Percentiles rank a stretch among this genome's conserved stretches.
These are phyloP conservation scores for Eragrostis nindensis DNA, from an alignment of 176 grass and related monocot species.

Conservation along the genomic window DNA sequence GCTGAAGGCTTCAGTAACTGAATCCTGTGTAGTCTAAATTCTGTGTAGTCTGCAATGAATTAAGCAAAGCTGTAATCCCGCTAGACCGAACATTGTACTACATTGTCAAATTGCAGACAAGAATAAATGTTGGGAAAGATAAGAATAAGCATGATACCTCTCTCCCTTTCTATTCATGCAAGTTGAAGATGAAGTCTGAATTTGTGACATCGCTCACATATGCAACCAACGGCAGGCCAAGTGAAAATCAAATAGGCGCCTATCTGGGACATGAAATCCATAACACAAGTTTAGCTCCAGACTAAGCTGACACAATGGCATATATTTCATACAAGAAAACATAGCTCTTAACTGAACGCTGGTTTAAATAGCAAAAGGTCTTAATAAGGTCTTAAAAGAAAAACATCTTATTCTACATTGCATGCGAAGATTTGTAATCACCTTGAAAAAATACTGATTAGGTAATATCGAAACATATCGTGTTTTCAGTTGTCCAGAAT, in stretches of 20 bases:
- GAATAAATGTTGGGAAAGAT: constrained; percentile 1
- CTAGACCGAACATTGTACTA: neutral
- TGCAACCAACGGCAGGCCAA: neutral
- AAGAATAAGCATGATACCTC: neutral
- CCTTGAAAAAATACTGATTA: constrained; percentile 39
- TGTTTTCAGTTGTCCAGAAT: constrained; percentile 25
- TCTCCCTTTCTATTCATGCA: neutral
- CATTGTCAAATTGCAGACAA: constrained; percentile 22
- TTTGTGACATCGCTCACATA: neutral
- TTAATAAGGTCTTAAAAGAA: constrained; percentile 10
- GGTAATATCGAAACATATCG: constrained; percentile 31
- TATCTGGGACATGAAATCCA: neutral
- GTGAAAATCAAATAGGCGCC: neutral
- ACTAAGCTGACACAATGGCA: neutral
- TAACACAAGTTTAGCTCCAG: constrained; percentile 12
- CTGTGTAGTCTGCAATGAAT: constrained; percentile 39
- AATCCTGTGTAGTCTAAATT: no score
- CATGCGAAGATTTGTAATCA: constrained; percentile 5
- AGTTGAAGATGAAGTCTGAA: neutral
- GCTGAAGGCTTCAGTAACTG: neutral
- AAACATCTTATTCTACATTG: no score
- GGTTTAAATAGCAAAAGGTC: neutral
- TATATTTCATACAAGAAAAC: neutral
- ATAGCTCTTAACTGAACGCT: neutral
- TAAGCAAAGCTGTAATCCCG: constrained; percentile 14